Conservation (phyloP, 805 yeast genomes). For the Blastobotrys parvus region DNA sequence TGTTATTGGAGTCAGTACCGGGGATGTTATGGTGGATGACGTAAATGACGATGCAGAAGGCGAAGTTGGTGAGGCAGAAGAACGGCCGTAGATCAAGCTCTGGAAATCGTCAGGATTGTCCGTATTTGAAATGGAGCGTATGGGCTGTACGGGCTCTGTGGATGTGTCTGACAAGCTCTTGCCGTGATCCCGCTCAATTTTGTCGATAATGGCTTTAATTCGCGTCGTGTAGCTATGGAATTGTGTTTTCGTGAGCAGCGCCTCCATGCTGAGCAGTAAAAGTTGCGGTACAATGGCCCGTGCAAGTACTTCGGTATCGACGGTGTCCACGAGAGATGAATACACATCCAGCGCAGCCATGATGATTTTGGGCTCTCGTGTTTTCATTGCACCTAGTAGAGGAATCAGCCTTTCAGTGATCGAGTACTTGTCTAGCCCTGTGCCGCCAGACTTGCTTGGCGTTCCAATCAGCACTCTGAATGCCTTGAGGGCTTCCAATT, state of each 20-base stretch:
- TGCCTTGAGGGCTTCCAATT: slow-evolving; percentile 55
- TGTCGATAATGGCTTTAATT: slow-evolving; percentile 35
- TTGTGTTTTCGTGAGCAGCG: slow-evolving; percentile 34
- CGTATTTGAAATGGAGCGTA: background rate
- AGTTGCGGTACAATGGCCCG: slow-evolving; percentile 47
- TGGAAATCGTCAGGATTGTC: background rate
- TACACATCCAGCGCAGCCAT: slow-evolving; percentile 40
- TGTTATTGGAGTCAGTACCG: slow-evolving; percentile 2
- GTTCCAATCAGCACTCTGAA: slow-evolving; percentile 45
- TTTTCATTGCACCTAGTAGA: slow-evolving; percentile 61
- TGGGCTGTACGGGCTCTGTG: background rate
- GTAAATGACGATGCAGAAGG: background rate
- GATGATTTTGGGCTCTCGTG: slow-evolving; percentile 62
- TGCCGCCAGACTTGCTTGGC: slow-evolving; percentile 31
- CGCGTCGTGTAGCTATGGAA: slow-evolving; percentile 34
- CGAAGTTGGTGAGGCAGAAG: background rate
- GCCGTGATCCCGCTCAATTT: slow-evolving; percentile 38
- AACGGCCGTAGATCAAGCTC: background rate
- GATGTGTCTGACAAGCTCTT: slow-evolving; percentile 23
- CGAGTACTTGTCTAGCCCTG: slow-evolving; percentile 61
- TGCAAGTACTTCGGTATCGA: slow-evolving; percentile 45
- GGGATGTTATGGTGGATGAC: background rate
- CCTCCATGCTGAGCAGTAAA: slow-evolving; percentile 41
- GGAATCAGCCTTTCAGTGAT: slow-evolving; percentile 79
- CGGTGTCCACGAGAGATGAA: slow-evolving; percentile 26